Evolutionary conservation across 1,284 basidiomycete species (phyloP).

Genomic region (Ceratobasidium sp.): DNA sequence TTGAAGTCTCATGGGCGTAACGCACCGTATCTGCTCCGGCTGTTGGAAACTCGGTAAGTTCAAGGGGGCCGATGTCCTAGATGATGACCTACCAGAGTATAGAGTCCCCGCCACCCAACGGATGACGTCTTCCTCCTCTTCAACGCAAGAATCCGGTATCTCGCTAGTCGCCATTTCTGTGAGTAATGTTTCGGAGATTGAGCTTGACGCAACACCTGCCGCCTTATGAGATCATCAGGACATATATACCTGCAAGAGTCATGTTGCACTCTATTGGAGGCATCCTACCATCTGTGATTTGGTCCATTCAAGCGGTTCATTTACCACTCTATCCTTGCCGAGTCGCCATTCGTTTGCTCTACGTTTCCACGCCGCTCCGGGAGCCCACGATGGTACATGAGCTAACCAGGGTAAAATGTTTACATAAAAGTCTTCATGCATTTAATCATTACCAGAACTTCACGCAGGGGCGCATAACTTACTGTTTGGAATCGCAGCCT

Average conservation of each 20-base stretch:
- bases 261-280: background rate
- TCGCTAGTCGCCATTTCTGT: background rate
- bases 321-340: background rate
- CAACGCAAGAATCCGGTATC: background rate
- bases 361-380: slow-evolving; percentile 35
- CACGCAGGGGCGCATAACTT: too few relatives aligned
- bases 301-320: slow-evolving; percentile 3
- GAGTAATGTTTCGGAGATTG: background rate
- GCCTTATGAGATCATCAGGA: background rate
- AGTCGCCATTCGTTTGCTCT: background rate
- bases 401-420: slow-evolving; percentile 9
- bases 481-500: background rate
- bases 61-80: too few relatives aligned
- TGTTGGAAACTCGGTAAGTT: too few relatives aligned
- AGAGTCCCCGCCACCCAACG: slow-evolving; percentile 26
- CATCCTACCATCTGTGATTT: slow-evolving; percentile 1
- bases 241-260: too few relatives aligned
- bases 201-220: background rate
- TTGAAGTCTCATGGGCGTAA: too few relatives aligned
- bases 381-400: slow-evolving; percentile 32
- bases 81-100: slow-evolving; percentile 5
- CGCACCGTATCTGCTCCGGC: slow-evolving; percentile 25
- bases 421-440: background rate
- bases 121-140: slow-evolving; percentile 27
- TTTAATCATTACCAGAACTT: background rate